Evolutionary conservation across 164 flowering plant genomes (phyloP).

Genomic region (Vitis cinerea): DNA sequence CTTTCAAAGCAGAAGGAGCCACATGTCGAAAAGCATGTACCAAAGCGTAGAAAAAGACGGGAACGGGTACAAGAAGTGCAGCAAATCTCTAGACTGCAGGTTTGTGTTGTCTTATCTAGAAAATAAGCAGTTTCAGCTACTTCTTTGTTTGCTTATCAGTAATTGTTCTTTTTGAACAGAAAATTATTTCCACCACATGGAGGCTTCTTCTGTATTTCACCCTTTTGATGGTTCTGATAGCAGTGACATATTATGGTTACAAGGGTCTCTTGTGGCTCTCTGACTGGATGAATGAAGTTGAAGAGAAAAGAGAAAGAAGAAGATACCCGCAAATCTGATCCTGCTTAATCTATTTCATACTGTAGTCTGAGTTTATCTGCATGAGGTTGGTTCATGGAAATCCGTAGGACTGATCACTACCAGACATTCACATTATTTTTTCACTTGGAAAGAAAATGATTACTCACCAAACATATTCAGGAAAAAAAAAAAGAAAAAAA

Average conservation of each 20-base stretch:
- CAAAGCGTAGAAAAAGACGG: slow-evolving; percentile 65
- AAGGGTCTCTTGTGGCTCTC: slow-evolving; percentile 71
- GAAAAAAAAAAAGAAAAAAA: background rate
- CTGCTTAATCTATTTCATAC: background rate
- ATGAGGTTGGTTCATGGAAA: too few relatives aligned
- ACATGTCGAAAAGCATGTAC: slow-evolving; percentile 29
- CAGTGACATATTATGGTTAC: slow-evolving; percentile 56
- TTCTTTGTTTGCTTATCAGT: slow-evolving; percentile 2
- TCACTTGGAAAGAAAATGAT: background rate
- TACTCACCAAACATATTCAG: background rate
- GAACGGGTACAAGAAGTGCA: slow-evolving; percentile 45
- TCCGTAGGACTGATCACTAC: too few relatives aligned
- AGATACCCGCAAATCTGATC: slow-evolving; percentile 35
- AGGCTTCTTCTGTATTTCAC: slow-evolving; percentile 32
- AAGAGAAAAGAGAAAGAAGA: slow-evolving; percentile 46
- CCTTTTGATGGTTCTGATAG: slow-evolving; percentile 32
- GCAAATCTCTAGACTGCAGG: slow-evolving; percentile 64
- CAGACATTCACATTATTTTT: background rate
- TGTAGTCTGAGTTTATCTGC: too few relatives aligned
- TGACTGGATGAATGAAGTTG: slow-evolving; percentile 88
- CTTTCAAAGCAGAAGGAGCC: slow-evolving; percentile 45
- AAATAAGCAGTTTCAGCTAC: background rate
- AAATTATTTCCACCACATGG: slow-evolving; percentile 26
- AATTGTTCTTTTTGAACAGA: slow-evolving; percentile 42
- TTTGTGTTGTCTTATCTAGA: slow-evolving; percentile 15